A percentile compares a stretch with the other conserved stretches of the same genome.
phyloP scores from a whole-genome alignment of 768 basidiomycete genomes.

The Tricholoma saponaceum region DNA sequence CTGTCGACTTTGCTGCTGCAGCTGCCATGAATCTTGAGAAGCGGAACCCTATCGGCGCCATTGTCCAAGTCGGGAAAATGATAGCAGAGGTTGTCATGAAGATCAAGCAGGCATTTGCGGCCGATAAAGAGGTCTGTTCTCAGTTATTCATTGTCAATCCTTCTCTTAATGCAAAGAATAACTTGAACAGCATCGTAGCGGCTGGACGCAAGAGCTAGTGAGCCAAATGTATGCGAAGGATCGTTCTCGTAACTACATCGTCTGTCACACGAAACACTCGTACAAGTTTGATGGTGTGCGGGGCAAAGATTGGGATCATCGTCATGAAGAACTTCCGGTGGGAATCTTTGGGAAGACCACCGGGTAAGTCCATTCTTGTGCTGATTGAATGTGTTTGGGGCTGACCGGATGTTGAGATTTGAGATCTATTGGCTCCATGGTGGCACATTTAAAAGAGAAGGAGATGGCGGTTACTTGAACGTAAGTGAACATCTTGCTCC shows the following conservation, averaged over 20 bases:
- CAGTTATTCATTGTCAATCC: background rate
- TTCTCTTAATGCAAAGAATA: background rate
- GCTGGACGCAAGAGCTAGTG: slow-evolving; percentile 3
- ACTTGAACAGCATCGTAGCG: background rate
- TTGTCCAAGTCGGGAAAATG: background rate
- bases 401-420: slow-evolving; percentile 7
- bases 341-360: slow-evolving; percentile 14
- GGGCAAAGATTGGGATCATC: slow-evolving; percentile 22
- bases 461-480: slow-evolving; percentile 22
- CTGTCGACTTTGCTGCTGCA: background rate
- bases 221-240: background rate
- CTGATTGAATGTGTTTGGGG: background rate
- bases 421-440: slow-evolving; percentile 20
- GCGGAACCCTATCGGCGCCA: background rate
- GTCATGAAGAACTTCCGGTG: too few relatives aligned
- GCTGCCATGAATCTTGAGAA: background rate
- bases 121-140: background rate
- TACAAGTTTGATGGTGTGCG: slow-evolving; percentile 16
- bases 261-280: slow-evolving; percentile 5
- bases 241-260: slow-evolving; percentile 14
- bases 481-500: slow-evolving; percentile 7
- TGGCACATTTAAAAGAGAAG: slow-evolving; percentile 14
- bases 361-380: slow-evolving; percentile 3
- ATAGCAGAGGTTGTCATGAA: background rate
- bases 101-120: background rate